These are phyloP conservation scores for Plasmodium adleri DNA, from an alignment of 169 alveolate genomes.

Conservation along the genomic window DNA sequence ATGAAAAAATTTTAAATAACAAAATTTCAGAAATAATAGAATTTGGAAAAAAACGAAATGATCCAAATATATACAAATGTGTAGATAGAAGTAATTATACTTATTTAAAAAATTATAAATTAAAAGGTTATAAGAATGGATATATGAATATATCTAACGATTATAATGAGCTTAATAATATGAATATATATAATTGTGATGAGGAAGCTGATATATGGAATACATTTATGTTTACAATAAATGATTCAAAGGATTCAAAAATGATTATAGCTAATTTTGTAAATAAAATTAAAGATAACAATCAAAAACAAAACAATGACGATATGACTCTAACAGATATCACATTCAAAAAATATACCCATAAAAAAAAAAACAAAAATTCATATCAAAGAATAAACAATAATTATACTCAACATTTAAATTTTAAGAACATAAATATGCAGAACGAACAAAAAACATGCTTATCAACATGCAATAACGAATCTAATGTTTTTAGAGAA, in stretches of 20 bases:
- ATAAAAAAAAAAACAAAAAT: conserved; percentile 6
- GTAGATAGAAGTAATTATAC: no score
- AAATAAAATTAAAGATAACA: conserved; percentile 7
- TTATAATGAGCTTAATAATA: no score
- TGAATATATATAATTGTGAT: background rate
- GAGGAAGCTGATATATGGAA: background rate
- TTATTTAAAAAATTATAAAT: no score
- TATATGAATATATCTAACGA: no score
- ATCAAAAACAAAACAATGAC: background rate
- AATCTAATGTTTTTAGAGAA: background rate
- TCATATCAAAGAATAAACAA: background rate
- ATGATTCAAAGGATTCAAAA: conserved; percentile 12
- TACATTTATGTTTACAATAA: background rate
- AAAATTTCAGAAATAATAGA: background rate
- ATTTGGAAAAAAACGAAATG: background rate
- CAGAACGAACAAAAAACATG: background rate
- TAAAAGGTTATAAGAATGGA: no score
- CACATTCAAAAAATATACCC: background rate
- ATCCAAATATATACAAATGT: no score
- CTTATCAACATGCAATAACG: background rate
- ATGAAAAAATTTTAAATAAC: no score
- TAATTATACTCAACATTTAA: background rate
- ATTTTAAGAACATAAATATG: background rate
- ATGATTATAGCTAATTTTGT: conserved; percentile 19
- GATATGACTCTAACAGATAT: no score